These are phyloP conservation scores for Pleurotus salmoneostramineus DNA, from an alignment of 768 basidiomycete species.

Conservation along the genomic window DNA sequence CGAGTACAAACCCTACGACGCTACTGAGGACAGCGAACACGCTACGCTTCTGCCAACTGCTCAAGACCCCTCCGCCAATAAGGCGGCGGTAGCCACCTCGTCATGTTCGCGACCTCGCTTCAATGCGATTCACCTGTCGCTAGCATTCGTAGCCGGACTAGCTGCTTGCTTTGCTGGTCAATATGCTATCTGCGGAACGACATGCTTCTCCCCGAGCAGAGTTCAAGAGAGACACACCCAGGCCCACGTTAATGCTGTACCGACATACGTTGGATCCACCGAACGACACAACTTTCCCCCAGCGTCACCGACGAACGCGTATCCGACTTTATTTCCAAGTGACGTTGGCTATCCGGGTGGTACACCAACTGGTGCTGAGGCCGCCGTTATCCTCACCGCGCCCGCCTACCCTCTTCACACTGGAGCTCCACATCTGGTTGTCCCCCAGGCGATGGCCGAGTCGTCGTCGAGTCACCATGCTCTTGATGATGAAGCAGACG, in stretches of 20 bases:
- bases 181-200: slow-evolving; percentile 37
- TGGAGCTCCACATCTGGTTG: slow-evolving; percentile 60
- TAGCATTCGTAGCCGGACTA: slow-evolving; percentile 53
- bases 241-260: slow-evolving; percentile 28
- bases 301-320: slow-evolving; percentile 64
- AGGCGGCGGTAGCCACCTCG: background rate
- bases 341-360: slow-evolving; percentile 72
- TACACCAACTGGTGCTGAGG: slow-evolving; percentile 78
- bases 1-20: slow-evolving; percentile 12
- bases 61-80: slow-evolving; percentile 1
- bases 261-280: slow-evolving; percentile 72
- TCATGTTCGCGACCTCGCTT: slow-evolving; percentile 23
- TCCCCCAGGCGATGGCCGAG: slow-evolving; percentile 33
- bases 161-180: slow-evolving; percentile 48
- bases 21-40: slow-evolving; percentile 20
- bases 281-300: slow-evolving; percentile 71
- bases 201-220: slow-evolving; percentile 27
- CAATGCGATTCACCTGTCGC: slow-evolving; percentile 32
- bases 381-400: slow-evolving; percentile 68
- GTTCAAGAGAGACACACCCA: slow-evolving; percentile 5
- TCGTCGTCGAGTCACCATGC: slow-evolving; percentile 5
- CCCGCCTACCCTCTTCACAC: slow-evolving; percentile 78
- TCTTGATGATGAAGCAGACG: slow-evolving; percentile 11
- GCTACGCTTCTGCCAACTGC: slow-evolving; percentile 31
- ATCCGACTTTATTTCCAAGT: slow-evolving; percentile 72